A percentile compares a stretch with the other conserved stretches of the same genome.
Evolutionary conservation across 2,329 filamentous ascomycete genomes (phyloP).

Genomic region (Sclerotinia subarctica): DNA sequence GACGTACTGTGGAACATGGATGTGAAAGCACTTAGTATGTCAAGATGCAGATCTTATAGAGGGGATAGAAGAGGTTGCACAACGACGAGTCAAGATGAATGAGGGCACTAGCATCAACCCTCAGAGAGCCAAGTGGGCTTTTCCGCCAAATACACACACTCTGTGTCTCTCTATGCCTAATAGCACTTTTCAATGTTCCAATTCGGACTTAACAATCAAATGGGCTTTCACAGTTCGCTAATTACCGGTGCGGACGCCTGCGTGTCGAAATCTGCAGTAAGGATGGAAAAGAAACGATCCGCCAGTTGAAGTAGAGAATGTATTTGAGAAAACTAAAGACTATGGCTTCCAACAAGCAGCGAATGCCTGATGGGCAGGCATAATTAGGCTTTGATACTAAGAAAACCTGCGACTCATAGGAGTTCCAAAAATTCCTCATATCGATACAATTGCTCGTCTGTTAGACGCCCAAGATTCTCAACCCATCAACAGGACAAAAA

Average conservation of each 20-base stretch:
- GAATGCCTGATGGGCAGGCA: neutral
- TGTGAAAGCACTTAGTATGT: neutral
- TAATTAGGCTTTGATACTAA: neutral
- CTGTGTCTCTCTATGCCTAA: too few relatives aligned
- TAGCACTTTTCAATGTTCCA: too few relatives aligned
- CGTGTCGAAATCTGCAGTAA: neutral
- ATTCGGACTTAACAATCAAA: neutral
- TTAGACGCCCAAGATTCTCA: neutral
- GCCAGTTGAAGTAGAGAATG: neutral
- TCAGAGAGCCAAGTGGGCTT: too few relatives aligned
- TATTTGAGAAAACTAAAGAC: neutral
- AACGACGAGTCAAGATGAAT: too few relatives aligned
- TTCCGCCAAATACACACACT: too few relatives aligned
- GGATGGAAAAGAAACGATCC: neutral
- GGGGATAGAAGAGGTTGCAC: too few relatives aligned
- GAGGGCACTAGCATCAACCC: too few relatives aligned
- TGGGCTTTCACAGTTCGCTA: neutral
- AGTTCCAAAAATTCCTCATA: neutral
- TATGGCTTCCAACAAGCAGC: neutral
- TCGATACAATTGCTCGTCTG: neutral
- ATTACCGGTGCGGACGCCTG: too few relatives aligned
- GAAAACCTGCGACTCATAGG: neutral
- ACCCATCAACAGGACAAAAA: conserved; percentile 15
- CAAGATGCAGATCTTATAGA: neutral
- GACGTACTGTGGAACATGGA: neutral